Evolutionary conservation across 805 yeast species (phyloP).

Genomic region (Peterozyma xylosa): DNA sequence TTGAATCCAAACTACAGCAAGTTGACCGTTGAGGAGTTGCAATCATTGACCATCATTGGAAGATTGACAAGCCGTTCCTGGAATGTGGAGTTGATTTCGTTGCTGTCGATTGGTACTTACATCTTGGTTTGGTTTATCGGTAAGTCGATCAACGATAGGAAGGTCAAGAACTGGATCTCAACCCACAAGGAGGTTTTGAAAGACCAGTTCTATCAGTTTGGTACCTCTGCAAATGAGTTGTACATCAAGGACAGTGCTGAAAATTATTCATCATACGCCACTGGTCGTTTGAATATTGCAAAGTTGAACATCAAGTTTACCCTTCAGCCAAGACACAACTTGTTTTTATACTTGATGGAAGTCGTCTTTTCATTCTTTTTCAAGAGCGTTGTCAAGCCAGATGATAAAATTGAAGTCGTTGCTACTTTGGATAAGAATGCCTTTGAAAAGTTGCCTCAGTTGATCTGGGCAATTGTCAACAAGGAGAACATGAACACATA

Average conservation of each 20-base stretch:
- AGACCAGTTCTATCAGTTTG: slow-evolving; percentile 74
- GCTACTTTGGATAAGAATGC: slow-evolving; percentile 43
- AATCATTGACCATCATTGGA: slow-evolving; percentile 46
- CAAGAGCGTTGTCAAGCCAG: slow-evolving; percentile 45
- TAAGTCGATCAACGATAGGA: slow-evolving; percentile 42
- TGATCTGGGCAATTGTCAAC: slow-evolving; percentile 77
- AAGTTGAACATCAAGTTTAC: slow-evolving; percentile 53
- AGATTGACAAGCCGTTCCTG: slow-evolving; percentile 64
- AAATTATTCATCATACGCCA: slow-evolving; percentile 63
- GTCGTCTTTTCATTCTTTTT: slow-evolving; percentile 48
- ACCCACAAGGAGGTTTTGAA: slow-evolving; percentile 45
- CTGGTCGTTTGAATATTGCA: slow-evolving; percentile 79
- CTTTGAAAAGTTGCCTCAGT: slow-evolving; percentile 48
- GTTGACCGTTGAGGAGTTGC: slow-evolving; percentile 42
- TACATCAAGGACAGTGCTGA: slow-evolving; percentile 58
- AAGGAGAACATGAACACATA: slow-evolving; percentile 73
- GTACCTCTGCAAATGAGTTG: slow-evolving; percentile 38
- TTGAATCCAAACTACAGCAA: too few species aligned
- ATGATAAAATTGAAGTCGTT: slow-evolving; percentile 53
- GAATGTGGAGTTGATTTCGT: slow-evolving; percentile 60
- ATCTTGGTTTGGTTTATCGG: slow-evolving; percentile 52
- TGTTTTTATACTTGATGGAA: slow-evolving; percentile 63
- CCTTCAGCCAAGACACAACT: slow-evolving; percentile 74
- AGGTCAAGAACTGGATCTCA: slow-evolving; percentile 46
- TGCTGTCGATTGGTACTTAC: slow-evolving; percentile 43